phyloP scores from a whole-genome alignment of 345 rosid species.

The Xanthoceras sorbifolium region DNA sequence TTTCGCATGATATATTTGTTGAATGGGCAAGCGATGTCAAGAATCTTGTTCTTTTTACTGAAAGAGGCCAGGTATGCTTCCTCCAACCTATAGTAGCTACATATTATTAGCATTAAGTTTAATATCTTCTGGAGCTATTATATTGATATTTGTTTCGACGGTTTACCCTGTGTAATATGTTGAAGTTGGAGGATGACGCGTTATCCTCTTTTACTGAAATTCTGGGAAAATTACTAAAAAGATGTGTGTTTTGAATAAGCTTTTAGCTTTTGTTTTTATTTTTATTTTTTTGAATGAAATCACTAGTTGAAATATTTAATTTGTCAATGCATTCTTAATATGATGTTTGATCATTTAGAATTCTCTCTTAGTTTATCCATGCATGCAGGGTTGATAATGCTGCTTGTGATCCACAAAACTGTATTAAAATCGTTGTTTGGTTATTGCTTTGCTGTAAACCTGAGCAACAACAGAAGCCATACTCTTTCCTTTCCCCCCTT shows the following conservation, averaged over 20 bases:
- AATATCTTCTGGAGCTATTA: not conserved
- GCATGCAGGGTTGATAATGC: not conserved
- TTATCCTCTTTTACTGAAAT: not conserved
- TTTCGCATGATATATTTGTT: constrained; percentile 92
- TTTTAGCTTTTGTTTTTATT: not conserved
- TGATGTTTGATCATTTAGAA: not conserved
- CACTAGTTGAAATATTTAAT: not conserved
- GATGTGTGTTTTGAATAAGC: not conserved
- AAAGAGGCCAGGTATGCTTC: constrained; percentile 85
- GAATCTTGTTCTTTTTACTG: constrained; percentile 90
- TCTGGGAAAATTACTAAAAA: not conserved
- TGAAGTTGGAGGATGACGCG: not conserved
- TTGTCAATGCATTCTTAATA: not conserved
- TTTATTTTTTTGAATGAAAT: not conserved
- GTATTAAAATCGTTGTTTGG: not conserved
- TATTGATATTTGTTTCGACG: constrained; percentile 10
- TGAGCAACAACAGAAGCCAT: not conserved
- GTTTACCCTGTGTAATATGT: not conserved
- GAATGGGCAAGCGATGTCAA: constrained; percentile 90
- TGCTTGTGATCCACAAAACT: not conserved
- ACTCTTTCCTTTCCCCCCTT: not conserved
- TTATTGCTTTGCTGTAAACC: not conserved
- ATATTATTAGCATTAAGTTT: not conserved
- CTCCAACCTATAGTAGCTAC: not conserved
- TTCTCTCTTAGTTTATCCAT: not conserved